These are phyloP conservation scores for Candida pseudoglaebosa DNA, from an alignment of 805 yeast genomes.

Conservation along the genomic window DNA sequence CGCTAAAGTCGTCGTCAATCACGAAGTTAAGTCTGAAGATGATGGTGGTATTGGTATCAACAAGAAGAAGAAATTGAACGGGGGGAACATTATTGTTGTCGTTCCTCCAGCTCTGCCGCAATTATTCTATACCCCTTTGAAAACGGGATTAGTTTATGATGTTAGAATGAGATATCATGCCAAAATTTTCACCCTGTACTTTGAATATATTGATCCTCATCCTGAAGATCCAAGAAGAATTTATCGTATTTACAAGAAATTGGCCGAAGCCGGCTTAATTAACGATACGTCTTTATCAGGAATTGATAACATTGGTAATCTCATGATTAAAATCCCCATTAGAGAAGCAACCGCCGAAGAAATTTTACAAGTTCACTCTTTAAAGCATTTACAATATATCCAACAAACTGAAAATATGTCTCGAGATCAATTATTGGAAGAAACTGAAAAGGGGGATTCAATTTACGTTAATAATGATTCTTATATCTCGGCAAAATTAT, in stretches of 20 bases:
- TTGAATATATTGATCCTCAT: slow-evolving; percentile 95
- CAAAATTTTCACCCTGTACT: slow-evolving; percentile 84
- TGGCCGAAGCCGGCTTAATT: slow-evolving; percentile 91
- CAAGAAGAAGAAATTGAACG: slow-evolving; percentile 5
- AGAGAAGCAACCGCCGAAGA: slow-evolving; percentile 88
- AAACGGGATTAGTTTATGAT: slow-evolving; percentile 94
- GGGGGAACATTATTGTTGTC: slow-evolving; percentile 19
- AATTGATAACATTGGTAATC: slow-evolving; percentile 71
- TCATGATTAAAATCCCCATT: slow-evolving; percentile 85
- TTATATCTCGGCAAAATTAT: slow-evolving; percentile 75
- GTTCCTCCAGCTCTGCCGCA: slow-evolving; percentile 65
- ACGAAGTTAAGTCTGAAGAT: neutral
- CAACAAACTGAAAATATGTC: slow-evolving; percentile 74
- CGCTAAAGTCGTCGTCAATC: neutral
- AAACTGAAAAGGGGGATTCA: slow-evolving; percentile 90
- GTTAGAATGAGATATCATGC: slow-evolving; percentile 98
- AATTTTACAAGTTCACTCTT: slow-evolving; percentile 79
- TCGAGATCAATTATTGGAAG: slow-evolving; percentile 69
- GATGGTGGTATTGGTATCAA: neutral
- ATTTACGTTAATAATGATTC: slow-evolving; percentile 94
- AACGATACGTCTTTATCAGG: slow-evolving; percentile 74
- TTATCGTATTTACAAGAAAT: slow-evolving; percentile 84
- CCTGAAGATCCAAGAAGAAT: slow-evolving; percentile 98
- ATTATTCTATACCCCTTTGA: slow-evolving; percentile 66
- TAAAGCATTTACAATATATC: slow-evolving; percentile 71